phyloP scores from a whole-genome alignment of 1,284 basidiomycete species.

The Ceratorhiza oryzae-sativae region DNA sequence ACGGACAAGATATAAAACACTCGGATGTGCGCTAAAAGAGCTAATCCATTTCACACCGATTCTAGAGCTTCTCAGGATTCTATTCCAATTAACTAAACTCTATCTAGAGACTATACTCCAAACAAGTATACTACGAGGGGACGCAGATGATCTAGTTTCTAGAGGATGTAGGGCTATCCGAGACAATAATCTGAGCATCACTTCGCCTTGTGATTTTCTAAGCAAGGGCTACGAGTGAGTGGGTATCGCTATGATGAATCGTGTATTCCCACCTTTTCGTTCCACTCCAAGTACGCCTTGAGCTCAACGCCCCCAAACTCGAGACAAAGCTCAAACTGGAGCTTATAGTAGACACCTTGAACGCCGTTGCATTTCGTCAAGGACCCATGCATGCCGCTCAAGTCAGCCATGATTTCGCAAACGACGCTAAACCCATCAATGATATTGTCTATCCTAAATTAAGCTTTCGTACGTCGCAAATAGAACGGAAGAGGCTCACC shows the following conservation, averaged over 20 bases:
- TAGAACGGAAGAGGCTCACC: background rate
- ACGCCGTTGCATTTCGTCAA: background rate
- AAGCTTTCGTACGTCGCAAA: too few relatives aligned
- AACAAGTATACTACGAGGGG: too few relatives aligned
- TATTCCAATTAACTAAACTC: too few relatives aligned
- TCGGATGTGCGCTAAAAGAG: too few relatives aligned
- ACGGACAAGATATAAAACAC: too few relatives aligned
- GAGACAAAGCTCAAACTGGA: conserved; percentile 12
- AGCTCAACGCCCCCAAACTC: conserved; percentile 22
- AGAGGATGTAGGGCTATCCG: too few relatives aligned
- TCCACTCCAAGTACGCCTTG: conserved; percentile 14
- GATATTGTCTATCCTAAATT: background rate
- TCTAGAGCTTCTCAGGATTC: too few relatives aligned
- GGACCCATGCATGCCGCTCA: conserved; percentile 4
- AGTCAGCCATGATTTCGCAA: conserved; percentile 3
- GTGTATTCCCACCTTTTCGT: background rate
- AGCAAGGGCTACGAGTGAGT: too few relatives aligned
- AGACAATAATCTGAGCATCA: background rate
- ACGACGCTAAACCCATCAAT: conserved; percentile 5
- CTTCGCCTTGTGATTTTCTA: background rate
- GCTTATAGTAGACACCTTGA: background rate
- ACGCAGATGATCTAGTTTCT: too few relatives aligned
- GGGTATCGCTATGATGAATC: too few relatives aligned
- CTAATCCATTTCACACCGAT: too few relatives aligned
- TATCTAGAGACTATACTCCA: too few relatives aligned